Conservation (phyloP, 2,329 filamentous ascomycete species). For the Penicillium hesseltinei region DNA sequence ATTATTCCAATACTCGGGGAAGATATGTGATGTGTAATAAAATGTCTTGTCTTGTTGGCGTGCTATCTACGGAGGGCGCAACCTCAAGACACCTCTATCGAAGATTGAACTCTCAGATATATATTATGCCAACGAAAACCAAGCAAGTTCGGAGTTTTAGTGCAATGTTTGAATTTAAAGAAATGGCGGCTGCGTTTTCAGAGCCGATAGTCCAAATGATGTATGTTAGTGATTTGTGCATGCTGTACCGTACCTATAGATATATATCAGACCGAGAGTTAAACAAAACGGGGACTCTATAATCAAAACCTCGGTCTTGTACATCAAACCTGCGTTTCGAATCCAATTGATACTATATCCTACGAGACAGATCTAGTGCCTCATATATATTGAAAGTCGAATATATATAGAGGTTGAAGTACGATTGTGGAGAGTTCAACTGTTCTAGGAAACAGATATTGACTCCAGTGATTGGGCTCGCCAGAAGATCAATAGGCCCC, state of each 20-base stretch:
- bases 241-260: background rate
- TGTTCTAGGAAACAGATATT: background rate
- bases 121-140: background rate
- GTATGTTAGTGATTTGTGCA: background rate
- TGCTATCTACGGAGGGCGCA: background rate
- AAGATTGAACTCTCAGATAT: background rate
- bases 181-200: too few species aligned
- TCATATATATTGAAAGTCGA: too few species aligned
- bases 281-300: background rate
- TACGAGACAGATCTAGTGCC: background rate
- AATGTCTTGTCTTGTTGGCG: background rate
- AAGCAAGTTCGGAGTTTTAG: background rate
- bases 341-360: background rate
- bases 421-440: too few species aligned
- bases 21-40: background rate
- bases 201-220: background rate
- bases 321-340: too few species aligned
- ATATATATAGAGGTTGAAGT: background rate
- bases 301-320: background rate
- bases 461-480: background rate
- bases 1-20: background rate
- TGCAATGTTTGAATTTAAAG: background rate
- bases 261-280: background rate
- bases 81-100: background rate
- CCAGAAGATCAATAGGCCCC: too few species aligned